Conservation (phyloP, 768 basidiomycete species). For the Boletales sp. region DNA sequence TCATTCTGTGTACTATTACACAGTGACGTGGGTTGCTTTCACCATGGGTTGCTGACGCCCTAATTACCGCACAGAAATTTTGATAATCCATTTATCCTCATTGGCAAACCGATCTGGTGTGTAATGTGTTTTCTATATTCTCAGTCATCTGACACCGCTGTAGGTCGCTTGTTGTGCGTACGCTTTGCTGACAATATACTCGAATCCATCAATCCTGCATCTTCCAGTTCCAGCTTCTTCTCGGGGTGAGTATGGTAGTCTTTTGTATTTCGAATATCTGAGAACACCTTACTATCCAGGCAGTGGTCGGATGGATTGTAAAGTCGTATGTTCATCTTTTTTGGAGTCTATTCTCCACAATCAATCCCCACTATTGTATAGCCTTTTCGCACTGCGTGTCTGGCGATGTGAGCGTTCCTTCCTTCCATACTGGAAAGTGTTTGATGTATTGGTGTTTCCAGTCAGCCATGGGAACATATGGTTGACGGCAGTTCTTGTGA, state of each 20-base stretch:
- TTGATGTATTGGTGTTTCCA: constrained; percentile 18
- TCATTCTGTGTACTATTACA: constrained; percentile 52
- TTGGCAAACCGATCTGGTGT: constrained; percentile 44
- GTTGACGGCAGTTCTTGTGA: constrained; percentile 45
- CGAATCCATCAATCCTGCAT: neutral
- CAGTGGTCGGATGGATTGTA: constrained; percentile 52
- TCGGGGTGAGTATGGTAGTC: constrained; percentile 29
- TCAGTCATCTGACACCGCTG: constrained; percentile 16
- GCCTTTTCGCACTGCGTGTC: constrained; percentile 56
- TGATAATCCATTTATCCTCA: constrained; percentile 33
- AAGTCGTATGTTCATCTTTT: constrained; percentile 41
- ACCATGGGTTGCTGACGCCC: neutral
- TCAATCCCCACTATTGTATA: constrained; percentile 16
- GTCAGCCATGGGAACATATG: constrained; percentile 53
- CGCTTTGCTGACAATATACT: constrained; percentile 1
- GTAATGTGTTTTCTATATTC: constrained; percentile 5
- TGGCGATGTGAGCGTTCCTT: constrained; percentile 51
- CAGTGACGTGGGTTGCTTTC: constrained; percentile 41
- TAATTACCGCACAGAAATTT: constrained; percentile 36
- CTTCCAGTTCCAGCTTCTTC: constrained; percentile 41
- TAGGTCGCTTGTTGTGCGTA: constrained; percentile 49
- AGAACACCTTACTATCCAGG: constrained; percentile 28
- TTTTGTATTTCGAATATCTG: neutral
- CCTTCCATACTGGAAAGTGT: neutral
- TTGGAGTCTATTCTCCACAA: neutral